Base-by-base conservation (phyloP, 352 stramenopile genomes). In the Phytophthora brassicae region DNA sequence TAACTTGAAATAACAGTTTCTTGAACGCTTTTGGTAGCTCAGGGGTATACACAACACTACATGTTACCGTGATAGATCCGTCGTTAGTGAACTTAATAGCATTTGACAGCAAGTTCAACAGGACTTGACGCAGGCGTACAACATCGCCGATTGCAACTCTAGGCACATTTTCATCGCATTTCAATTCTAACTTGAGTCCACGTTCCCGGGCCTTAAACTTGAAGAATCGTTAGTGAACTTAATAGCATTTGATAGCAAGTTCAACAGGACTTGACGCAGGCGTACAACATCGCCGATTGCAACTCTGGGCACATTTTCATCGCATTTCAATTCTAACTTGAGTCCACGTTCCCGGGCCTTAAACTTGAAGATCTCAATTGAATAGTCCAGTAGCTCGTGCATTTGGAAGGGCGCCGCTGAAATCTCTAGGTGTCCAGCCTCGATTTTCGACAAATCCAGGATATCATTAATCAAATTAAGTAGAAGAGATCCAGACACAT, bases 401-500 rank as follows among this genome's bases (percentile, higher is more conserved):
- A 94, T 84, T 35, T 91, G 72, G 53, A 97, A 97, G 0, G 84
- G 84, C 0, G 90, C 89, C 13, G 80, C 72, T 26, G 95, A 90
- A 17, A 97, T 88, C 48, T 96, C 88, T 26, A 97, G 68, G 44
- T 97, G 87, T 0, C 93, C 93, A 53, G 89, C 89, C 70, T 98
- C 93, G 26, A 97, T 93, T 68, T 97, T 98, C 19, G 85, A 97
- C 63, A 96, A 81, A 54, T 97, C 90, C 14, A 98, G 47, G 31
- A 97, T 90, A 55, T 97, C 90, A 49, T 96, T 96, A 61, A 97
- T 97, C 29, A 98, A 57, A 43, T 93, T 94, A 45, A 97, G 75
- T 12, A 98, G 56, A n/a, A 95, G 67, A 16, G 82, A 92, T 1
- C 86, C 86, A 0, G 84, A 93, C 9, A 93, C 84, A 57, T 93